phyloP scores from a whole-genome alignment of 2,329 filamentous ascomycete genomes.

The Aspergillus alliaceus region DNA sequence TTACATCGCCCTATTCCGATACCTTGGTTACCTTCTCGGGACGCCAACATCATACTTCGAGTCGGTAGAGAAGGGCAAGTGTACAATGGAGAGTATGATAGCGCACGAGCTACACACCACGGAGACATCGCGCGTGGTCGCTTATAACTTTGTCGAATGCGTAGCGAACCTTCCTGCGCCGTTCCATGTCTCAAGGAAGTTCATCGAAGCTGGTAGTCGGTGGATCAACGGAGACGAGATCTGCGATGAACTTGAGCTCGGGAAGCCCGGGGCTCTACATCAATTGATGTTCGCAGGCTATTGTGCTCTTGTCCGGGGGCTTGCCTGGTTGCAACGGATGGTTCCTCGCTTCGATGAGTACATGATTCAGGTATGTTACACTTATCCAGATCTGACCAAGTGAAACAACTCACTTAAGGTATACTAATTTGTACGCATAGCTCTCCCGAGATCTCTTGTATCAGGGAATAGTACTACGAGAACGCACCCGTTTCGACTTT shows the following conservation, averaged over 20 bases:
- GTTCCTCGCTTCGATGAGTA: conserved; percentile 26
- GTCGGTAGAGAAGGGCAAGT: conserved; percentile 54
- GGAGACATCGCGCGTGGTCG: conserved; percentile 34
- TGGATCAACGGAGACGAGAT: conserved; percentile 41
- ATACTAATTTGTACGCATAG: not conserved
- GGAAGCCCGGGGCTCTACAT: conserved; percentile 25
- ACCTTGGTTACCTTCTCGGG: conserved; percentile 68
- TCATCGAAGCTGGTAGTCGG: conserved; percentile 40
- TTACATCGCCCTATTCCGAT: conserved; percentile 72
- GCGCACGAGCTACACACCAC: conserved; percentile 36
- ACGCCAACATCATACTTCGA: conserved; percentile 62
- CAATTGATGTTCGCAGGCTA: conserved; percentile 15
- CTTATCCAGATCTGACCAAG: too few relatives aligned
- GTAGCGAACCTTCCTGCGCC: conserved; percentile 37
- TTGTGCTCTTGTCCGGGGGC: conserved; percentile 30
- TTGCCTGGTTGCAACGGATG: conserved; percentile 27
- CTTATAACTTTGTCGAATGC: conserved; percentile 41
- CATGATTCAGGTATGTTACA: conserved; percentile 24
- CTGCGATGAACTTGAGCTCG: conserved; percentile 38
- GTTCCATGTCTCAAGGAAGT: conserved; percentile 34
- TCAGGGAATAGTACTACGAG: conserved; percentile 29
- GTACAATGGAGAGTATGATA: conserved; percentile 57
- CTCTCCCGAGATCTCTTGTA: conserved; percentile 24
- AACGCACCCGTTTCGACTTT: conserved; percentile 34
- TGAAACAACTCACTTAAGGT: too few relatives aligned